Base-by-base conservation (phyloP, 306 rosid genomes). In the Lagenaria siceraria region DNA sequence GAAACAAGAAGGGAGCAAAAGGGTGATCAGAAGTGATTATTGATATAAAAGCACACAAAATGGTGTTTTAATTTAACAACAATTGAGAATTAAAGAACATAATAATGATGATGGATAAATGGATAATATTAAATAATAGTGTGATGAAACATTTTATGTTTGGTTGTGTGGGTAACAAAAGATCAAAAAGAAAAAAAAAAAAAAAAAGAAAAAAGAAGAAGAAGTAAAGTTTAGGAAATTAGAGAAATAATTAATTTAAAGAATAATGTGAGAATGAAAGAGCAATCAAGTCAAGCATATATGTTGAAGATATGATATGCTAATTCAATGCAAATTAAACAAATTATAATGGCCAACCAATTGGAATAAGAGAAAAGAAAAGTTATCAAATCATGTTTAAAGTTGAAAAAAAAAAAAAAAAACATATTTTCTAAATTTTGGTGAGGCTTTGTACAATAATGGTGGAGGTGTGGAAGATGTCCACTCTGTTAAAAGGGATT, bases 281-380 rank as follows among this genome's bases (percentile, higher is more conserved):
- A 33, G 52, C 33, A 38, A 40, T 21, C 53, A 40, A 68, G 19
- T 68, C 33, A 68, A 68, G 74, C 53, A 66, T 66, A 66, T 66
- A 36, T 66, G 74, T 66, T 66, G 43, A 36, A 66, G 74, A 66
- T 66, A 66, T 66, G 49, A 66, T 66, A 66, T 66, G 74, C 24
- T 35, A 4, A 63, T 15, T n/a, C 10, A 52, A 18, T 15, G 33
- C 0, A 38, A 38, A 38, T 10, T 12, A 46, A 51, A 51, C 4
- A 22, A 25, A 35, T 1, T 22, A 22, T 69, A 69, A 42, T 69
- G 10, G 75, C 75, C 75, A 69, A 69, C 75, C 55, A 69, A 69
- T 42, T 22, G 22, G 55, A 51, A 51, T 51, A 51, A 51, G 55
- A 17, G 55, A 17, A 51, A 51, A 51, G n/a, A 6, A 51, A 18